Evolutionary conservation across 495 filamentous ascomycete genomes (phyloP).

Genomic region (Neurospora tetrasperma): DNA sequence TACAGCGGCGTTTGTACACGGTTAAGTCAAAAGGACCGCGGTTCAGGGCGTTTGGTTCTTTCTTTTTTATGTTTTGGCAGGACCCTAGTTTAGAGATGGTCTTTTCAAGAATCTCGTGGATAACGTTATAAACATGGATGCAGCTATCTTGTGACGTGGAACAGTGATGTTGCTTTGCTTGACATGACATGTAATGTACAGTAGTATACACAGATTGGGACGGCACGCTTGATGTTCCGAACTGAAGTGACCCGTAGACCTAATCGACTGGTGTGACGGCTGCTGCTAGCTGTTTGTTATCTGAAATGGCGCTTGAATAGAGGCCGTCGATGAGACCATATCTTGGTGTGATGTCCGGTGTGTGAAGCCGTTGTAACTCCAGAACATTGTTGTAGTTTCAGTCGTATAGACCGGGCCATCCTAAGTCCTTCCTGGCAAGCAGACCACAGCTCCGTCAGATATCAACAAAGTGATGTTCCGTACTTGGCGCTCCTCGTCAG

Average conservation of each 20-base stretch:
- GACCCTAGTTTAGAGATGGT: background rate
- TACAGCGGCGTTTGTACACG: background rate
- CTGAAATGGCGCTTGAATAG: background rate
- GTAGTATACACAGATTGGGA: background rate
- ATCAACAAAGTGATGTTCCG: background rate
- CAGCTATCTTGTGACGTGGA: background rate
- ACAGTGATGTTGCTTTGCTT: background rate
- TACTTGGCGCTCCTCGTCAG: background rate
- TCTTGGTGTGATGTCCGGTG: background rate
- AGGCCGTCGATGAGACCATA: background rate
- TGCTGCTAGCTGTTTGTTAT: background rate
- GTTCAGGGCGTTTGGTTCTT: background rate
- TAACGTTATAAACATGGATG: background rate
- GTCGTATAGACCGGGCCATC: background rate
- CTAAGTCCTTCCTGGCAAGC: background rate
- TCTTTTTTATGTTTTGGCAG: background rate
- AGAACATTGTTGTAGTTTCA: background rate
- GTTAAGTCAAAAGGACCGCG: background rate
- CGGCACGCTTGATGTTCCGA: background rate
- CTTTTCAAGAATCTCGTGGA: background rate
- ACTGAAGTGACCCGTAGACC: background rate
- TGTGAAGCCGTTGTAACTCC: background rate
- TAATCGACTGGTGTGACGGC: background rate
- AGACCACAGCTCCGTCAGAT: background rate
- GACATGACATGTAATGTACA: background rate